Base-by-base conservation (phyloP, 2,329 filamentous ascomycete species). In the Ceratocystiopsis brevicomis region DNA sequence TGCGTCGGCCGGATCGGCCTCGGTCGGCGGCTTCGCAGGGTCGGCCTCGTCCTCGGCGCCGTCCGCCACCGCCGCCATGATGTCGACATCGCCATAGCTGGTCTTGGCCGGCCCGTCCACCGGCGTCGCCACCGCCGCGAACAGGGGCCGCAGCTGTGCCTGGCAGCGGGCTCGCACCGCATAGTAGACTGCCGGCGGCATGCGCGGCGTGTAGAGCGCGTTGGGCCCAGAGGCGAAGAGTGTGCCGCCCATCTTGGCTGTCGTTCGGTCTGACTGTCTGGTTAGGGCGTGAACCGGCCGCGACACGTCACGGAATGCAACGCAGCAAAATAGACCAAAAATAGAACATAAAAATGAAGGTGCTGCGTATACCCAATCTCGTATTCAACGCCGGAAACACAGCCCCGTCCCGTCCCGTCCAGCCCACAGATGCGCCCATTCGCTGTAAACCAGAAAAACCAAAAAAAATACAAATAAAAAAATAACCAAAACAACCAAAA, bases 61-160 rank as follows among this genome's bases (percentile, higher is more conserved):
- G 13, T n/a, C 35, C 37, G 21, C 39, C 0, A 55, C 43, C 0
- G 63, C 60, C 1, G 83, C 67, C 1, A 85, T 57, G 46, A 87
- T 65, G 57, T 90, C 83, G 35, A 92, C 61, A 50, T 90, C 84
- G 17, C 83, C 84, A 52, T 74, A 69, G 50, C 76, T 71, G 0
- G 50, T 37, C 57, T 90, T 90, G 1, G 56, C 76, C 0, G 82
- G 81, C 0, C 72, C 78, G 50, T 85, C 79, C 25, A 78, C 69
- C 0, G 81, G 76, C 0, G 69, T 65, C 1, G 65, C 68, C 5
- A 81, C 73, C 9, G 60, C 61, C 0, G 59, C 43, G 51, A 73
- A 84, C 4, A 78, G 58, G 1, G 60, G 51, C 1, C 59, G 56
- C 0, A 82, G 65, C 2, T 65, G 56, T 0, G 53, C 45, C 21